A percentile compares a stretch with the other conserved stretches of the same genome.
These are phyloP conservation scores for Lentinula edodes DNA, from an alignment of 768 basidiomycete species.

Conservation along the genomic window DNA sequence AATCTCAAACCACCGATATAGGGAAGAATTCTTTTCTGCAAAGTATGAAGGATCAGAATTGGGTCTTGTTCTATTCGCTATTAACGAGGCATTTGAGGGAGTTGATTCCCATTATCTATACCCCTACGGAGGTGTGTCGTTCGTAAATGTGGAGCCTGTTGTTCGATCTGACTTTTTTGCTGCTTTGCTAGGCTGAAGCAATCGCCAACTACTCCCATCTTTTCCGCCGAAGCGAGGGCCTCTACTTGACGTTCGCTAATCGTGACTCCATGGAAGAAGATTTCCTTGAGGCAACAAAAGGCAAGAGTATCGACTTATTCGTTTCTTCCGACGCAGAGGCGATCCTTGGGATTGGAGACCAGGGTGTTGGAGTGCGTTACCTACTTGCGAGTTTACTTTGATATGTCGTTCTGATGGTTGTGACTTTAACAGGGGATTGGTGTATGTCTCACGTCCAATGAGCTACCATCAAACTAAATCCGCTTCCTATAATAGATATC, in stretches of 20 bases:
- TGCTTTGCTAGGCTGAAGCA: conserved; percentile 55
- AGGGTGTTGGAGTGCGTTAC: conserved; percentile 59
- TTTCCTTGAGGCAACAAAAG: conserved; percentile 62
- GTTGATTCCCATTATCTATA: conserved; percentile 71
- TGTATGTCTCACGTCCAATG: conserved; percentile 25
- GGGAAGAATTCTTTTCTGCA: conserved; percentile 74
- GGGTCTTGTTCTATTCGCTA: conserved; percentile 75
- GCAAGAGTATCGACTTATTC: conserved; percentile 65
- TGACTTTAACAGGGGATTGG: conserved; percentile 36
- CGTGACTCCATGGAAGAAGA: conserved; percentile 70
- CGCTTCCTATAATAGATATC: conserved; percentile 44
- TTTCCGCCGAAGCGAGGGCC: conserved; percentile 72
- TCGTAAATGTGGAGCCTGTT: background rate
- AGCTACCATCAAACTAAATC: background rate
- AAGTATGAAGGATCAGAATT: conserved; percentile 74
- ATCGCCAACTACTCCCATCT: conserved; percentile 82
- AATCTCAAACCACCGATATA: conserved; percentile 28
- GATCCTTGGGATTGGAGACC: conserved; percentile 74
- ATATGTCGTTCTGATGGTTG: conserved; percentile 17
- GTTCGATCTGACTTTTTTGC: background rate
- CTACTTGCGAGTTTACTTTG: background rate
- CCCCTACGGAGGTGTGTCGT: conserved; percentile 62
- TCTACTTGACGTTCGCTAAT: conserved; percentile 62
- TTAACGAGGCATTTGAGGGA: conserved; percentile 54
- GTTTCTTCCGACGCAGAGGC: conserved; percentile 85